These are phyloP conservation scores for Cicer bijugum DNA, from an alignment of 306 rosid species.

Conservation along the genomic window DNA sequence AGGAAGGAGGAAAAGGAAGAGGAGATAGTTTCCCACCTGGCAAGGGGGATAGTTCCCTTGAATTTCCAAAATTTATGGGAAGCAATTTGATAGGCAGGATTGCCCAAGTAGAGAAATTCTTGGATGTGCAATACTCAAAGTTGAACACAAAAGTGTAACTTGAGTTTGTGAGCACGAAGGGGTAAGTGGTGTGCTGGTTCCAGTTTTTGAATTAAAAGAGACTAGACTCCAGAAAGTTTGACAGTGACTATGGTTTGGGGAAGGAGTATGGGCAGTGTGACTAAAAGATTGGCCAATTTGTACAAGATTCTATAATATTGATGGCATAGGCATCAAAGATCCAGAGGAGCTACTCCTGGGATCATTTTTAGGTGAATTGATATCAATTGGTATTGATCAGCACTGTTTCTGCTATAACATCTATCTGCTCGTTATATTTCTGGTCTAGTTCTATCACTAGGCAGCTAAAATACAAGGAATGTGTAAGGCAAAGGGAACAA, in stretches of 20 bases:
- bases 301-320: background rate
- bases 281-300: background rate
- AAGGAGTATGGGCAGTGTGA: background rate
- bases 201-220: background rate
- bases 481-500: background rate
- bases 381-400: background rate
- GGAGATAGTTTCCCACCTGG: background rate
- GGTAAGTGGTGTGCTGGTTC: background rate
- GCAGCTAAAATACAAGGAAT: constrained; percentile 3
- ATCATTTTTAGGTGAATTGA: too few species aligned
- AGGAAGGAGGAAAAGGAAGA: background rate
- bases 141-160: constrained; percentile 8
- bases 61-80: background rate
- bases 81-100: background rate
- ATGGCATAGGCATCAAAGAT: background rate
- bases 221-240: background rate
- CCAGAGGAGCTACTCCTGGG: background rate
- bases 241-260: background rate
- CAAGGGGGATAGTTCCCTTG: background rate
- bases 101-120: background rate
- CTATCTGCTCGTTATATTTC: background rate
- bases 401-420: background rate
- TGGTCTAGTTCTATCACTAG: constrained; percentile 9
- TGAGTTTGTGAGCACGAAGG: background rate
- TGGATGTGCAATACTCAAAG: background rate